phyloP scores from a whole-genome alignment of 495 filamentous ascomycete genomes.

The Penicillium antarcticum region DNA sequence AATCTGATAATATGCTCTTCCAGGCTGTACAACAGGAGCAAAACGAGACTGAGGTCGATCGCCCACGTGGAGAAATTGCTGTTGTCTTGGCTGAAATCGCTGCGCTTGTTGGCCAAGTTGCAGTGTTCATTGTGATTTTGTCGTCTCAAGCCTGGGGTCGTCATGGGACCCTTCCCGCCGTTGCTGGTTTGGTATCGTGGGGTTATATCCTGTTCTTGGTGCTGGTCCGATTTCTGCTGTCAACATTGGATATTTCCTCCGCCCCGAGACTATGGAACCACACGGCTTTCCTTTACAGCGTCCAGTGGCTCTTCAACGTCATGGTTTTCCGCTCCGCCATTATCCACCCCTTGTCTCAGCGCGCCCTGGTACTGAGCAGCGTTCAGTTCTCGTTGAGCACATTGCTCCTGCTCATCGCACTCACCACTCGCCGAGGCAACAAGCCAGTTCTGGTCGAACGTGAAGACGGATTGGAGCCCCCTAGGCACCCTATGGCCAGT shows the following conservation, averaged over 20 bases:
- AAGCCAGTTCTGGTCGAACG: constrained; percentile 82
- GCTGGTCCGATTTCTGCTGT: constrained; percentile 67
- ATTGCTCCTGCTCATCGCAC: constrained; percentile 67
- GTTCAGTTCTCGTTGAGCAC: constrained; percentile 71
- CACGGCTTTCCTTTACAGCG: constrained; percentile 78
- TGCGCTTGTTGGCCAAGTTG: constrained; percentile 68
- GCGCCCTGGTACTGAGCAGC: constrained; percentile 59
- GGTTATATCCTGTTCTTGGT: constrained; percentile 76
- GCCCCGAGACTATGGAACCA: constrained; percentile 88
- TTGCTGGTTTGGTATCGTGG: constrained; percentile 69
- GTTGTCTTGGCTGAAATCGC: constrained; percentile 70
- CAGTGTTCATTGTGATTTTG: constrained; percentile 60
- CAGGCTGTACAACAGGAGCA: constrained; percentile 64
- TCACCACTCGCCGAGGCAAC: constrained; percentile 87
- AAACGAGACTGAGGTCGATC: constrained; percentile 70
- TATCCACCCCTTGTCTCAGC: constrained; percentile 63
- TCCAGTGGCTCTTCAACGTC: constrained; percentile 75
- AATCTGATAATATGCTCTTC: constrained; percentile 60
- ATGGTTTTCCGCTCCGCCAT: constrained; percentile 80
- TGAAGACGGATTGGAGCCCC: constrained; percentile 82
- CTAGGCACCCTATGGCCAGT: constrained; percentile 79
- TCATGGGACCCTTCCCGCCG: constrained; percentile 56
- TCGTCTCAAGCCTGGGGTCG: constrained; percentile 52
- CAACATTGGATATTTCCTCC: constrained; percentile 56
- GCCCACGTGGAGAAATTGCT: constrained; percentile 67